Evolutionary conservation across 1,284 basidiomycete species (phyloP).

Genomic region (Ganoderma multipileum): DNA sequence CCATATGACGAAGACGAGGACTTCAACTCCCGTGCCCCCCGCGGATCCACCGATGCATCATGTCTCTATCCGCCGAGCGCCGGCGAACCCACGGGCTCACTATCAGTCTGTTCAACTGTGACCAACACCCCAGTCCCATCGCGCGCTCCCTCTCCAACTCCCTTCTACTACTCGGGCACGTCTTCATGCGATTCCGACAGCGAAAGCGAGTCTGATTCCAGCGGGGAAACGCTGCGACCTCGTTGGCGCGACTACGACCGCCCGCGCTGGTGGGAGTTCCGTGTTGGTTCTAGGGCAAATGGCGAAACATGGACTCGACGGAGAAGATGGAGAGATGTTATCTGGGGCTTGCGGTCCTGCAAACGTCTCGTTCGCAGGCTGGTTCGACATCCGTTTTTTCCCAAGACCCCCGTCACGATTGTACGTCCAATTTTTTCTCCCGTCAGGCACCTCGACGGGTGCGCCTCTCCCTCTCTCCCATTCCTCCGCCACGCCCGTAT

Average conservation of each 20-base stretch:
- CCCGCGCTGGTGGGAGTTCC: conserved; percentile 44
- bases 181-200: conserved; percentile 67
- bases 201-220: conserved; percentile 66
- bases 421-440: conserved; percentile 49
- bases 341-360: conserved; percentile 48
- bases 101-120: conserved; percentile 41
- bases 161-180: conserved; percentile 47
- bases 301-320: conserved; percentile 34
- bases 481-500: not conserved
- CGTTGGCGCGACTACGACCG: conserved; percentile 40
- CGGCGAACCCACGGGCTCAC: conserved; percentile 20
- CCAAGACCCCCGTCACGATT: conserved; percentile 82
- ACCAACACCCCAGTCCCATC: conserved; percentile 46
- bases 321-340: conserved; percentile 44
- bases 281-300: conserved; percentile 28
- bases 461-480: not conserved
- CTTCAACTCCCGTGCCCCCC: conserved; percentile 32
- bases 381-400: conserved; percentile 79
- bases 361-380: conserved; percentile 63
- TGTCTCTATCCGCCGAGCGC: conserved; percentile 36
- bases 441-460: not conserved
- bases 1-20: conserved; percentile 31
- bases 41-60: conserved; percentile 28
- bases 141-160: conserved; percentile 43
- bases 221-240: conserved; percentile 41